A percentile compares a stretch with the other conserved stretches of the same genome.
Conservation (phyloP, 2,329 filamentous ascomycete species). For the Ascochyta pisi region DNA sequence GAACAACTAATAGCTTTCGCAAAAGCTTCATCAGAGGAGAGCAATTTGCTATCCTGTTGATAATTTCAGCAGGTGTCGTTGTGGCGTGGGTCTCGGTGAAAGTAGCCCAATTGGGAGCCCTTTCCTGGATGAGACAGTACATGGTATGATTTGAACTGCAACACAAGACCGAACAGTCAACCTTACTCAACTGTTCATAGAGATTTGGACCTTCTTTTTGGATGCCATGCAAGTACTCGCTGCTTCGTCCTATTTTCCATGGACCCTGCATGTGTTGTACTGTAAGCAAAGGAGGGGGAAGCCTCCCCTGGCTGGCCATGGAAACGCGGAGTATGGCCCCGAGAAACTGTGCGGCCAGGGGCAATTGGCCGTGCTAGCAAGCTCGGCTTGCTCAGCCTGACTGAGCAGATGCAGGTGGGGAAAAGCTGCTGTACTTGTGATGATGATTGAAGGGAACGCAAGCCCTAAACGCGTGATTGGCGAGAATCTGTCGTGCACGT, state of each 20-base stretch:
- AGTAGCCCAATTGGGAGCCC: neutral
- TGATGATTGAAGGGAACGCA: neutral
- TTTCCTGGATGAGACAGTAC: neutral
- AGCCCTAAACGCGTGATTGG: neutral
- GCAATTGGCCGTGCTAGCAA: neutral
- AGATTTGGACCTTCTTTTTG: neutral
- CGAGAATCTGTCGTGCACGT: neutral
- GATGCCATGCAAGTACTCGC: neutral
- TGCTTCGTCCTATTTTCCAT: neutral
- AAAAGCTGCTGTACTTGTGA: neutral
- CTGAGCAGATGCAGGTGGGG: neutral
- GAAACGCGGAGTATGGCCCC: neutral
- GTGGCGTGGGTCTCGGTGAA: no score
- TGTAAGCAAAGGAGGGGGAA: conserved; percentile 3
- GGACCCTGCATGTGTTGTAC: conserved; percentile 1
- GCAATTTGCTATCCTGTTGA: no score
- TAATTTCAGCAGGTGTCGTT: no score
- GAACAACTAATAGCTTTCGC: no score
- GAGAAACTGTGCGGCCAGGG: conserved; percentile 6
- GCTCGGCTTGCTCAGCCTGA: neutral
- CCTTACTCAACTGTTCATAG: conserved; percentile 3
- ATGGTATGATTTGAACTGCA: neutral
- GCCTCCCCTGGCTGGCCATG: neutral
- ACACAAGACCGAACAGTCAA: conserved; percentile 1
- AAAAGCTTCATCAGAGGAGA: no score